Percentiles rank a stretch among this genome's conserved stretches.
Evolutionary conservation across 768 basidiomycete species (phyloP).

Genomic region (Vararia minispora): DNA sequence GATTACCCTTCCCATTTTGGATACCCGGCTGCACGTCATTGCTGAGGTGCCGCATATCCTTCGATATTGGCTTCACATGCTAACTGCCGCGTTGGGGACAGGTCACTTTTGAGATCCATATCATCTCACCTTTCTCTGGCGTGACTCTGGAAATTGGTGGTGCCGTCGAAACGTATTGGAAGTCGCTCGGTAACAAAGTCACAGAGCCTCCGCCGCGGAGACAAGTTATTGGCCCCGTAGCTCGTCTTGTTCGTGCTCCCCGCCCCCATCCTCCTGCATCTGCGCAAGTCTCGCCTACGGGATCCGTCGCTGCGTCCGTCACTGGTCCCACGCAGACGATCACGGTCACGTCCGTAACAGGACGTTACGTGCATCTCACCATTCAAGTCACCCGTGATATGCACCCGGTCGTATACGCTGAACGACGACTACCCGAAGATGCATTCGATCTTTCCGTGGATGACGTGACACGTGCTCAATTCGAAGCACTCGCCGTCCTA

Average conservation of each 20-base stretch:
- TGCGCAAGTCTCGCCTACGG: conserved; percentile 50
- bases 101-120: conserved; percentile 82
- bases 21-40: conserved; percentile 86
- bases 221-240: conserved; percentile 15
- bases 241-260: too few relatives aligned
- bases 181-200: conserved; percentile 54
- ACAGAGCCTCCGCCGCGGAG: conserved; percentile 18
- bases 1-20: conserved; percentile 71
- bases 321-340: conserved; percentile 45
- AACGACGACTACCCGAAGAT: conserved; percentile 64
- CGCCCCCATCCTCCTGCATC: conserved; percentile 21
- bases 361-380: conserved; percentile 76
- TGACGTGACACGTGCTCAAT: conserved; percentile 78
- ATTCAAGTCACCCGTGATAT: conserved; percentile 90
- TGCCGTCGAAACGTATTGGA: conserved; percentile 97
- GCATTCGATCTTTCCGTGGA: conserved; percentile 70
- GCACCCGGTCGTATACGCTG: conserved; percentile 75
- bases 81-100: conserved; percentile 25
- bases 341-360: conserved; percentile 82
- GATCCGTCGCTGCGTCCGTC: conserved; percentile 33
- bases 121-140: conserved; percentile 83
- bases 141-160: conserved; percentile 93
- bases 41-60: conserved; percentile 80
- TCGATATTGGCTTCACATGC: too few relatives aligned
- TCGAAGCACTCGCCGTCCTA: conserved; percentile 49